phyloP scores from a whole-genome alignment of 441 rosid genomes.

The Aleurites moluccanus region DNA sequence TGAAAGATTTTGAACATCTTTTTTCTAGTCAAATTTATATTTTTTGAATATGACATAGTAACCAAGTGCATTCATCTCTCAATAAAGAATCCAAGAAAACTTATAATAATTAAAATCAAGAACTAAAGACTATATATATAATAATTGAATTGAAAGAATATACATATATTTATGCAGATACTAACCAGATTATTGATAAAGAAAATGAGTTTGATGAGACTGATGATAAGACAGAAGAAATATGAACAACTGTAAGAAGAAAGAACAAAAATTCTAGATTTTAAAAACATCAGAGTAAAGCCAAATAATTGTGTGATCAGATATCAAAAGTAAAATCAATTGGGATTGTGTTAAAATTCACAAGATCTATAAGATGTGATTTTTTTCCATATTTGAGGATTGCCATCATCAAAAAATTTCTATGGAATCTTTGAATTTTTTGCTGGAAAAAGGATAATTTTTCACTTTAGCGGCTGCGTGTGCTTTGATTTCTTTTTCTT shows the following conservation, averaged over 20 bases:
- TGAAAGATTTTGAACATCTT: background rate
- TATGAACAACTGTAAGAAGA: background rate
- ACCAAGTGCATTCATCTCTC: conserved; percentile 19
- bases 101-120: too few species aligned
- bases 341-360: conserved; percentile 32
- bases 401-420: conserved; percentile 18
- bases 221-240: background rate
- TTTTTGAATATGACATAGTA: conserved; percentile 20
- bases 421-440: conserved; percentile 24
- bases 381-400: conserved; percentile 25
- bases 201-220: background rate
- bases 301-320: conserved; percentile 21
- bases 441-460: conserved; percentile 12
- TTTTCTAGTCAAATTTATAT: conserved; percentile 18
- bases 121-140: too few species aligned
- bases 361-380: conserved; percentile 31
- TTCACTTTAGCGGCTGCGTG: conserved; percentile 14
- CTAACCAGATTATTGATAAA: background rate
- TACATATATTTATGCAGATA: too few species aligned
- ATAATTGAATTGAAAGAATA: too few species aligned
- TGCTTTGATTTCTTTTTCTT: background rate
- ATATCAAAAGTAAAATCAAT: conserved; percentile 11
- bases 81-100: too few species aligned
- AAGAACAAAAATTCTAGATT: background rate
- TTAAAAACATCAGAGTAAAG: background rate